These are phyloP conservation scores for Pseudogymnoascus sp. DNA, from an alignment of 2,329 filamentous ascomycete genomes.

Conservation along the genomic window DNA sequence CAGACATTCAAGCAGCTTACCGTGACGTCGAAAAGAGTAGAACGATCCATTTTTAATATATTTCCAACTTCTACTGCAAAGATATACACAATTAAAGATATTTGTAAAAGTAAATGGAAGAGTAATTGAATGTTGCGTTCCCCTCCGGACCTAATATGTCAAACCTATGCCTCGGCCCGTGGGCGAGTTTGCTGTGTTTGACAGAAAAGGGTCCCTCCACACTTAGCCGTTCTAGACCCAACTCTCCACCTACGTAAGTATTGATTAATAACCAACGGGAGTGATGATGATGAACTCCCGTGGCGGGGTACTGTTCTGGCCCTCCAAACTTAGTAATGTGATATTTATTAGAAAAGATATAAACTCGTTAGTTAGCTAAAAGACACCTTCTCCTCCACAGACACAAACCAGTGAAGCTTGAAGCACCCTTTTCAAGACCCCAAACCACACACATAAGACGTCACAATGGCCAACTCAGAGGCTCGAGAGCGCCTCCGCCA, in stretches of 20 bases:
- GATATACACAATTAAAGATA: not conserved
- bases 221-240: not conserved
- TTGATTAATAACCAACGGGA: not conserved
- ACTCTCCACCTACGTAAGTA: conserved; percentile 4
- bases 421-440: not conserved
- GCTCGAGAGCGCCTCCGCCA: conserved; percentile 19
- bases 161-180: conserved; percentile 7
- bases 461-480: conserved; percentile 11
- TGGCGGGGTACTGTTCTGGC: not conserved
- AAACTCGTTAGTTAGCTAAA: not conserved
- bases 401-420: not conserved
- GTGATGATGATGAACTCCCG: not conserved
- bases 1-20: conserved; percentile 28
- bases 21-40: conserved; percentile 50
- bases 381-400: not conserved
- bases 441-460: not conserved
- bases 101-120: not conserved
- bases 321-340: not conserved
- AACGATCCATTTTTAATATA: conserved; percentile 40
- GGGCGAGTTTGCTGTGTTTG: not conserved
- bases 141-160: not conserved
- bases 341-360: not conserved
- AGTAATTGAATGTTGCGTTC: not conserved
- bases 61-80: not conserved
- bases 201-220: not conserved